These are phyloP conservation scores for Vanderwaltozyma verrucispora DNA, from an alignment of 805 yeast genomes.

Conservation along the genomic window DNA sequence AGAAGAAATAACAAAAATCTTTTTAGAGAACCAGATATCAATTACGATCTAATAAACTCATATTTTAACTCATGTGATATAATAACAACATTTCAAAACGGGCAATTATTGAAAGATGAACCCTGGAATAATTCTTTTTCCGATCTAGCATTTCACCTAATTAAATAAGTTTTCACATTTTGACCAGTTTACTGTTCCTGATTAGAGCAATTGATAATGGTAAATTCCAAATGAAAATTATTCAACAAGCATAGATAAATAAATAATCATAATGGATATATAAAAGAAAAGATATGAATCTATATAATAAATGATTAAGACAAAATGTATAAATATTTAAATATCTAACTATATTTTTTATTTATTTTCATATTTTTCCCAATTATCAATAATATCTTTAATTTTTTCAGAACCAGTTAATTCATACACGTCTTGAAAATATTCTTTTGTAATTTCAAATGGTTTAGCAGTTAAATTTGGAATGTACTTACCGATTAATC, in stretches of 20 bases:
- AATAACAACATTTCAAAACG: conserved; percentile 17
- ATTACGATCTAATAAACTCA: conserved; percentile 14
- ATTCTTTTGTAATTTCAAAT: conserved; percentile 89
- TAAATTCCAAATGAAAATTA: no score
- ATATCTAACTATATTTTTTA: no score
- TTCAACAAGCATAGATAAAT: not conserved
- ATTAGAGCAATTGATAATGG: no score
- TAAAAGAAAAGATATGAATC: no score
- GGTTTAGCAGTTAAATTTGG: conserved; percentile 99
- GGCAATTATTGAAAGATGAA: conserved; percentile 12
- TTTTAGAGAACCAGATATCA: conserved; percentile 11
- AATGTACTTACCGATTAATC: conserved; percentile 88
- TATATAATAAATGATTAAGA: no score
- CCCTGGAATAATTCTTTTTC: conserved; percentile 45
- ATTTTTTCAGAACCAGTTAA: conserved; percentile 88
- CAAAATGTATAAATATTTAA: no score
- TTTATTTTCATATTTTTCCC: conserved; percentile 82
- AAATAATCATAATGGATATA: no score
- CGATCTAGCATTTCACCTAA: conserved; percentile 38
- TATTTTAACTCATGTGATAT: conserved; percentile 14
- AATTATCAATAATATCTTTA: conserved; percentile 81
- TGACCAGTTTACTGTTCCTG: no score
- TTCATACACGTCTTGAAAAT: conserved; percentile 90
- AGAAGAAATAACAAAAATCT: conserved; percentile 12
- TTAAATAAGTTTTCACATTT: conserved; percentile 6